Conservation (phyloP, 2,329 filamentous ascomycete genomes). For the Cytospora leucostoma region DNA sequence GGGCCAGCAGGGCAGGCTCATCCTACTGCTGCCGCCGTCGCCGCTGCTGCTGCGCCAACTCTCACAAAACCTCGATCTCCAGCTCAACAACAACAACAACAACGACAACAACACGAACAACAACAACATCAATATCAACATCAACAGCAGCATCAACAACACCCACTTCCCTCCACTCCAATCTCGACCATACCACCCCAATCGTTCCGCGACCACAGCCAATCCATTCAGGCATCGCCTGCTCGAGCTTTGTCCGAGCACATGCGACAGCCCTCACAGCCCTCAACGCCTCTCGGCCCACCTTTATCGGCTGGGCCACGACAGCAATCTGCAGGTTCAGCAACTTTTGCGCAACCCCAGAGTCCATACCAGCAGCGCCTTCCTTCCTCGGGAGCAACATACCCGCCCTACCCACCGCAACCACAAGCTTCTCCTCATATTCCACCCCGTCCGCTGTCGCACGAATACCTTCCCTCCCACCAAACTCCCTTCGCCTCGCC, state of each 20-base stretch:
- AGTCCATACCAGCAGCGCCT: slow-evolving; percentile 62
- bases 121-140: slow-evolving; percentile 29
- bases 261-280: slow-evolving; percentile 55
- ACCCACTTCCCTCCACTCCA: slow-evolving; percentile 40
- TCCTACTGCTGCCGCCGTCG: slow-evolving; percentile 36
- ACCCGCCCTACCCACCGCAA: slow-evolving; percentile 38
- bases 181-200: slow-evolving; percentile 46
- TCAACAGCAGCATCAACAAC: slow-evolving; percentile 35
- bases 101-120: slow-evolving; percentile 24
- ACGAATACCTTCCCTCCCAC: slow-evolving; percentile 46
- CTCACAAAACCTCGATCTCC: slow-evolving; percentile 30
- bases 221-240: slow-evolving; percentile 51
- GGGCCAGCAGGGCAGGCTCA: slow-evolving; percentile 38
- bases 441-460: slow-evolving; percentile 32
- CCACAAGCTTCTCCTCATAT: slow-evolving; percentile 12
- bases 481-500: slow-evolving; percentile 34
- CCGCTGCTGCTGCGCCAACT: slow-evolving; percentile 23
- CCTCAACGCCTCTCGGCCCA: slow-evolving; percentile 54
- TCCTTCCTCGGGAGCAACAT: slow-evolving; percentile 37
- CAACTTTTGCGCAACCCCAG: slow-evolving; percentile 51
- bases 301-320: slow-evolving; percentile 47
- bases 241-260: slow-evolving; percentile 44
- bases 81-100: slow-evolving; percentile 25
- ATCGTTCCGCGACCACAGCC: slow-evolving; percentile 53
- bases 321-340: slow-evolving; percentile 46